phyloP scores from a whole-genome alignment of 371 early-diverging fungal genomes.

The Mortierella sp. region DNA sequence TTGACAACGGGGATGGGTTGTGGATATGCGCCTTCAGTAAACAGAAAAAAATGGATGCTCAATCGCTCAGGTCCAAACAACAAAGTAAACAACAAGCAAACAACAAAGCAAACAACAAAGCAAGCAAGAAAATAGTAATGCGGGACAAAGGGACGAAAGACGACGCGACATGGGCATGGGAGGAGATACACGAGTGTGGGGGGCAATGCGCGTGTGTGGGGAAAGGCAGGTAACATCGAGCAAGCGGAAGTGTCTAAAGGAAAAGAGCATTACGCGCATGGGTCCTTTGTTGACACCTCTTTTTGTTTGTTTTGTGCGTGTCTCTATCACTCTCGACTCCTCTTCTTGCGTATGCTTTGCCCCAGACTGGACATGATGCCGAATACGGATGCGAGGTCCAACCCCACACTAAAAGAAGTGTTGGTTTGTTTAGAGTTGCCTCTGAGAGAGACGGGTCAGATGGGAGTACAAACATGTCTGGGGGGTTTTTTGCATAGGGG shows the following conservation, averaged over 20 bases:
- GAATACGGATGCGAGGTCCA: not conserved
- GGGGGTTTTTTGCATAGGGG: not conserved
- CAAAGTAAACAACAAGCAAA: not conserved
- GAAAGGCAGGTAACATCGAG: too few relatives aligned
- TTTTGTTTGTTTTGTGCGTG: not conserved
- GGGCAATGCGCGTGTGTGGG: not conserved
- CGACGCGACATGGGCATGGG: not conserved
- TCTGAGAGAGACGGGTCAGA: not conserved
- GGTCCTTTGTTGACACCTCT: not conserved
- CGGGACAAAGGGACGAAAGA: not conserved
- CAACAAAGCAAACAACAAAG: not conserved
- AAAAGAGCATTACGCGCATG: not conserved
- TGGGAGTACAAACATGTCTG: conserved; percentile 5
- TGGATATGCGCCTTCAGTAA: not conserved
- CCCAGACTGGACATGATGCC: not conserved
- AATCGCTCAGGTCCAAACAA: not conserved
- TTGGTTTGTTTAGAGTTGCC: not conserved
- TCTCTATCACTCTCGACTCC: not conserved
- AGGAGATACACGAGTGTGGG: not conserved
- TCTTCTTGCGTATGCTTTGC: not conserved
- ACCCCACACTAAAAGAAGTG: not conserved
- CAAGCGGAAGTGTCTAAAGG: too few relatives aligned
- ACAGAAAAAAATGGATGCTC: not conserved
- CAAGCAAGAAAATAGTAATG: not conserved
- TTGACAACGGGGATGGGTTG: not conserved